Evolutionary conservation across 2,329 filamentous ascomycete genomes (phyloP).

Genomic region (Onygena corvina): DNA sequence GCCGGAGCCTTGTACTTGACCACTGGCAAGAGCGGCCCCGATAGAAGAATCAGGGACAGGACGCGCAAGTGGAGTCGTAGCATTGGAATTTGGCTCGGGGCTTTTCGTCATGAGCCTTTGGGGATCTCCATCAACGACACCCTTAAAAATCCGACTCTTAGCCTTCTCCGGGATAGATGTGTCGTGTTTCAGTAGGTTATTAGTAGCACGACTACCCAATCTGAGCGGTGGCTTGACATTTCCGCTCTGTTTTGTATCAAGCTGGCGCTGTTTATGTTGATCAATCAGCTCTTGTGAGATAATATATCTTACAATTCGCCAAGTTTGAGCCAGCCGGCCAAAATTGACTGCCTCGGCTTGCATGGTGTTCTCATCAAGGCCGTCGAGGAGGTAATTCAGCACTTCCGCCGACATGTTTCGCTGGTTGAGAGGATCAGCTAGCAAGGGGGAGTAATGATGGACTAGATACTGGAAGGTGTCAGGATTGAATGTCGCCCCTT

Average conservation of each 20-base stretch:
- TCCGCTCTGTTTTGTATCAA: conserved; percentile 5
- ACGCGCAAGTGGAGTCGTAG: conserved; percentile 44
- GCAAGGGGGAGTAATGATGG: conserved; percentile 31
- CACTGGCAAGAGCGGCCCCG: conserved; percentile 20
- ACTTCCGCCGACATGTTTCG: conserved; percentile 18
- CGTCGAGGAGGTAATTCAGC: conserved; percentile 28
- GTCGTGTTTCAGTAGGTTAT: conserved; percentile 19
- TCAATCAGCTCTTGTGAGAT: conserved; percentile 39
- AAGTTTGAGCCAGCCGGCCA: conserved; percentile 46
- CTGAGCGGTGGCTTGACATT: conserved; percentile 23
- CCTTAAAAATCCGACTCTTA: conserved; percentile 35
- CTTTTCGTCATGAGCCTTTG: conserved; percentile 25
- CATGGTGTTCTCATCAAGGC: conserved; percentile 43
- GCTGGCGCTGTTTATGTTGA: conserved; percentile 27
- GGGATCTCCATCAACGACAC: conserved; percentile 29
- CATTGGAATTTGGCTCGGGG: conserved; percentile 42
- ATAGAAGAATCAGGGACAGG: conserved; percentile 36
- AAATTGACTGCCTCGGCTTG: conserved; percentile 41
- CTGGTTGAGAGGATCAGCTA: conserved; percentile 21
- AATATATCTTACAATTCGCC: conserved; percentile 44
- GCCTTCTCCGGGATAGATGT: conserved; percentile 28
- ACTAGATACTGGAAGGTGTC: conserved; percentile 34
- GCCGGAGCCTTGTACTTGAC: conserved; percentile 23
- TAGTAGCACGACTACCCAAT: conserved; percentile 17
- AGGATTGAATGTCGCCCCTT: conserved; percentile 35